Evolutionary conservation across 768 basidiomycete genomes (phyloP).

Genomic region (Aureoboletus auriporus): DNA sequence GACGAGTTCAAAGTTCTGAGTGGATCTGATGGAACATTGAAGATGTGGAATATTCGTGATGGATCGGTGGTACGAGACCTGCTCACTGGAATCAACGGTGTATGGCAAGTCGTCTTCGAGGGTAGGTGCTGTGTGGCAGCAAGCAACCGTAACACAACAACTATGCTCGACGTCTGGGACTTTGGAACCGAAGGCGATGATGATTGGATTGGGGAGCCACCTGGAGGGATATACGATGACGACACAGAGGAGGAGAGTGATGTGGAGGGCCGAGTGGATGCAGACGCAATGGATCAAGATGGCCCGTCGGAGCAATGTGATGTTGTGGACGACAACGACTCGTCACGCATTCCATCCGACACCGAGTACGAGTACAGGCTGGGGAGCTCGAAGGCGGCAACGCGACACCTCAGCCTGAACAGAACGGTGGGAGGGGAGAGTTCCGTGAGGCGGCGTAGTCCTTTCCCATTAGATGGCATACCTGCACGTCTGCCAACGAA

Average conservation of each 20-base stretch:
- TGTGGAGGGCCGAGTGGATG: slow-evolving; percentile 52
- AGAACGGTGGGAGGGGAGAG: slow-evolving; percentile 18
- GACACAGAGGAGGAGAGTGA: slow-evolving; percentile 45
- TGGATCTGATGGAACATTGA: slow-evolving; percentile 92
- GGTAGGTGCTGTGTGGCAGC: slow-evolving; percentile 94
- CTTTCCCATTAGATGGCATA: slow-evolving; percentile 27
- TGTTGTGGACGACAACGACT: slow-evolving; percentile 23
- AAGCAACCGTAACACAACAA: slow-evolving; percentile 72
- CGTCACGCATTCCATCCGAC: slow-evolving; percentile 22
- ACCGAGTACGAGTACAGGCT: slow-evolving; percentile 30
- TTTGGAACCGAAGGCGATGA: slow-evolving; percentile 72
- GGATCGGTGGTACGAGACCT: slow-evolving; percentile 85
- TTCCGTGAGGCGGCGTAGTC: slow-evolving; percentile 23
- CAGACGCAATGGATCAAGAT: slow-evolving; percentile 74
- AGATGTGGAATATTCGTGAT: slow-evolving; percentile 95
- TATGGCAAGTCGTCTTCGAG: slow-evolving; percentile 98
- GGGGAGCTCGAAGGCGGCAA: slow-evolving; percentile 29
- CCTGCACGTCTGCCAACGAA: slow-evolving; percentile 38
- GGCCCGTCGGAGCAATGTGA: slow-evolving; percentile 34
- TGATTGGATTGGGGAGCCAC: slow-evolving; percentile 81
- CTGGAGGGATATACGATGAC: slow-evolving; percentile 71
- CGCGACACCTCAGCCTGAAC: slow-evolving; percentile 15
- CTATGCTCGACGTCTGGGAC: slow-evolving; percentile 88
- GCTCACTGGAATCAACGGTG: slow-evolving; percentile 86
- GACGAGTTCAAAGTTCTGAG: slow-evolving; percentile 97